Evolutionary conservation across 495 filamentous ascomycete genomes (phyloP).

Genomic region (Oidiodendron maius): DNA sequence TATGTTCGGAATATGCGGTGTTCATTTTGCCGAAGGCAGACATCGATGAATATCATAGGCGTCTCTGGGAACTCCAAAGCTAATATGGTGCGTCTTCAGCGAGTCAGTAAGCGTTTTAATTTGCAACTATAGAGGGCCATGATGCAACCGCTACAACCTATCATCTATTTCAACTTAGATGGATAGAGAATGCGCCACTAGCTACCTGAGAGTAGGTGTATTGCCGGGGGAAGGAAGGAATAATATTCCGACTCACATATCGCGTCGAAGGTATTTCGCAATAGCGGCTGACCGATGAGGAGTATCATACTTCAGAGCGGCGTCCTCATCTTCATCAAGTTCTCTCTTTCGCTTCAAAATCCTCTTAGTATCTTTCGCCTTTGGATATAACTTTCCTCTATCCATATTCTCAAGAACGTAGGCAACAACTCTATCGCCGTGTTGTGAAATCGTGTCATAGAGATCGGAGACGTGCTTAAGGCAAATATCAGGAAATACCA

Average conservation of each 20-base stretch:
- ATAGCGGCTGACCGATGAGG: too few species aligned
- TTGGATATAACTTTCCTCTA: constrained; percentile 37
- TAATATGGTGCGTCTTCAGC: constrained; percentile 31
- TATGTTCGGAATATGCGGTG: constrained; percentile 38
- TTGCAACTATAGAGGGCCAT: too few species aligned
- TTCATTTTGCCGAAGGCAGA: constrained; percentile 29
- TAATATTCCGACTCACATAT: constrained; percentile 11
- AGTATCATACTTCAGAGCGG: constrained; percentile 29
- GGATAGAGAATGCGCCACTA: too few species aligned
- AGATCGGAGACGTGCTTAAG: constrained; percentile 34
- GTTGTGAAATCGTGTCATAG: constrained; percentile 24
- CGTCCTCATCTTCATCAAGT: constrained; percentile 30
- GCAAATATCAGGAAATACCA: constrained; percentile 46
- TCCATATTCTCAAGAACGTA: constrained; percentile 36
- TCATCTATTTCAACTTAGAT: too few species aligned
- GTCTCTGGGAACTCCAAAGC: constrained; percentile 40
- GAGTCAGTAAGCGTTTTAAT: too few species aligned
- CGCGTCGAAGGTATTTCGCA: neutral
- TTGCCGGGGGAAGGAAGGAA: too few species aligned
- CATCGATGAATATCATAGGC: constrained; percentile 39
- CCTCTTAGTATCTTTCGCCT: constrained; percentile 36
- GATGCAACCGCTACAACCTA: too few species aligned
- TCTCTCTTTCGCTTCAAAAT: constrained; percentile 29
- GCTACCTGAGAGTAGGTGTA: too few species aligned
- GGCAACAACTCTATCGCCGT: constrained; percentile 29